Evolutionary conservation across 371 early-diverging fungal species (phyloP).

Genomic region (Neoconidiobolus thromboides): DNA sequence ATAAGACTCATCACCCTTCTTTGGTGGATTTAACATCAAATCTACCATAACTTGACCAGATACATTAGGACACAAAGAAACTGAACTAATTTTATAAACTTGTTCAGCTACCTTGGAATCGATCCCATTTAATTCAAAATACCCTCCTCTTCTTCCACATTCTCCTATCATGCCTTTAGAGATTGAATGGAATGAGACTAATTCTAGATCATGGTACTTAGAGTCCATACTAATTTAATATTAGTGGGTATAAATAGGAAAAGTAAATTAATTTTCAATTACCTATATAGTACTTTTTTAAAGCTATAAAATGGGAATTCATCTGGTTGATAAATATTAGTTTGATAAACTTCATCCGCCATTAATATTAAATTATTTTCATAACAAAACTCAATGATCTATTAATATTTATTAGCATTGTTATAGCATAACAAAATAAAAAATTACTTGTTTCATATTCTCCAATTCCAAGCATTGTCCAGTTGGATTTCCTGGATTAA

Average conservation of each 20-base stretch:
- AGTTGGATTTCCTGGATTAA: constrained; percentile 97
- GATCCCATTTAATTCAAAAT: constrained; percentile 80
- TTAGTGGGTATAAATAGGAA: not conserved
- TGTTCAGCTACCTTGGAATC: constrained; percentile 53
- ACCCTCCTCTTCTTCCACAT: constrained; percentile 95
- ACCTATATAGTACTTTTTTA: constrained; percentile 60
- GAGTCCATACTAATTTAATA: constrained; percentile 21
- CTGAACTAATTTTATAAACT: constrained; percentile 82
- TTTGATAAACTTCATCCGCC: constrained; percentile 97
- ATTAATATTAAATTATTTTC: constrained; percentile 60
- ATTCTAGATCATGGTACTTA: constrained; percentile 38
- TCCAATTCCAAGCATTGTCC: constrained; percentile 68
- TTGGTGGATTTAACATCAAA: constrained; percentile 85
- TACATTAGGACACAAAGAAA: constrained; percentile 79
- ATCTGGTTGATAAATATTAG: constrained; percentile 69
- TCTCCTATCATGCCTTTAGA: constrained; percentile 97
- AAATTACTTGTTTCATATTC: constrained; percentile 35
- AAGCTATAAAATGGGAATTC: constrained; percentile 81
- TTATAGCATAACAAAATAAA: not conserved
- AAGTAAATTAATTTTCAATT: constrained; percentile 3
- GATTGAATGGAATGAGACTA: constrained; percentile 89
- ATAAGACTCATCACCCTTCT: constrained; percentile 55
- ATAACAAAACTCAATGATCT: constrained; percentile 71
- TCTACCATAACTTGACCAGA: constrained; percentile 69
- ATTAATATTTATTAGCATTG: constrained; percentile 8